Percentiles rank a stretch among this genome's conserved stretches.
Evolutionary conservation across 2,329 filamentous ascomycete genomes (phyloP).

Genomic region (Podosphaera xanthii): DNA sequence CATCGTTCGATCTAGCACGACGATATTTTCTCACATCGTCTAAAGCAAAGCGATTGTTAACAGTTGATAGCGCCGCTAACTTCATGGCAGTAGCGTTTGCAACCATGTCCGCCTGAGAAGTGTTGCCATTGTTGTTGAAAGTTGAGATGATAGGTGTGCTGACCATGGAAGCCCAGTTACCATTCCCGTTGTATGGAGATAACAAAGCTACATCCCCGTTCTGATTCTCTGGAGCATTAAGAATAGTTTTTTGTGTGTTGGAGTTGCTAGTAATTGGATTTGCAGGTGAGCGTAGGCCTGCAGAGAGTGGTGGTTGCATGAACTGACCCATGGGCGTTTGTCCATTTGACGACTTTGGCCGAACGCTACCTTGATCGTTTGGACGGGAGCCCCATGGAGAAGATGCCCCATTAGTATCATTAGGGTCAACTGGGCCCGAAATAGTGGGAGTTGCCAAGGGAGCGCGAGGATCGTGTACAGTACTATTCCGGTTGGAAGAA

Average conservation of each 20-base stretch:
- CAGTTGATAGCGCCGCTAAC: constrained; percentile 81
- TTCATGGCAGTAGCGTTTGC: constrained; percentile 99
- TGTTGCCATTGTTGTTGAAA: constrained; percentile 37
- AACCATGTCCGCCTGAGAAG: constrained; percentile 77
- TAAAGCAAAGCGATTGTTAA: constrained; percentile 92
- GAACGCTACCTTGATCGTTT: constrained; percentile 25
- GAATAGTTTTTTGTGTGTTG: constrained; percentile 64
- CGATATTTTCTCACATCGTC: constrained; percentile 96
- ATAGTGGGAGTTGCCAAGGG: constrained; percentile 58
- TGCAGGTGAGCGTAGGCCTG: constrained; percentile 57
- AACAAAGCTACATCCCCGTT: constrained; percentile 55
- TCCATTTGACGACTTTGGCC: constrained; percentile 58
- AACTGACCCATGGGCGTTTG: constrained; percentile 88
- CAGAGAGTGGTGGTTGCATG: constrained; percentile 54
- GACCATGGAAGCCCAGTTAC: constrained; percentile 96
- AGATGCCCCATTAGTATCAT: constrained; percentile 36
- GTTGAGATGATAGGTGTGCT: constrained; percentile 89
- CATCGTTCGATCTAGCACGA: constrained; percentile 72
- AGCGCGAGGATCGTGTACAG: constrained; percentile 47
- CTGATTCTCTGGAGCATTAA: constrained; percentile 48
- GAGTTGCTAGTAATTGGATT: constrained; percentile 40
- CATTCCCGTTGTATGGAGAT: constrained; percentile 64
- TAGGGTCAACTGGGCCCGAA: constrained; percentile 40
- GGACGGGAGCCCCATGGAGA: constrained; percentile 53
- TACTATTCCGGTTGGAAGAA: constrained; percentile 80